phyloP scores from a whole-genome alignment of 2,329 filamentous ascomycete genomes.

The Cadophora sp. region DNA sequence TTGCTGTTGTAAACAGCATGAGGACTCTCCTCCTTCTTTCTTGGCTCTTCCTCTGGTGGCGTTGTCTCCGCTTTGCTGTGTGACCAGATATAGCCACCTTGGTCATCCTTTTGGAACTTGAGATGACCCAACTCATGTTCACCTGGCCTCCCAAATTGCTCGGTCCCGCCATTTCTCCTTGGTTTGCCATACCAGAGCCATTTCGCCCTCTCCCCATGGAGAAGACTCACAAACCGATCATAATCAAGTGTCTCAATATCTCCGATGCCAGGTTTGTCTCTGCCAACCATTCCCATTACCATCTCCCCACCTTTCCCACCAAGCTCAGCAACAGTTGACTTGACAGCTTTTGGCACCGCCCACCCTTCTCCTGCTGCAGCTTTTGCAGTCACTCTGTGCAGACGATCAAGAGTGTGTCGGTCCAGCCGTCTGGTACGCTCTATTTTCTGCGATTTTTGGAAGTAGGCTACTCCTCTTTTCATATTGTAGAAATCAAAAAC shows the following conservation, averaged over 20 bases:
- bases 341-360: slow-evolving; percentile 92
- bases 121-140: slow-evolving; percentile 54
- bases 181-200: slow-evolving; percentile 96
- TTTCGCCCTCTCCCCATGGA: slow-evolving; percentile 83
- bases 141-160: slow-evolving; percentile 51
- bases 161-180: slow-evolving; percentile 63
- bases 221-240: slow-evolving; percentile 79
- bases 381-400: slow-evolving; percentile 87
- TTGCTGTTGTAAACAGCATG: slow-evolving; percentile 52
- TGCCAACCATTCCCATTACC: slow-evolving; percentile 90
- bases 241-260: slow-evolving; percentile 93
- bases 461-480: slow-evolving; percentile 83
- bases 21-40: slow-evolving; percentile 53
- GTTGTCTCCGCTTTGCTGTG: slow-evolving; percentile 58
- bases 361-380: slow-evolving; percentile 88
- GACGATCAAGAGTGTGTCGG: slow-evolving; percentile 78
- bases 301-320: slow-evolving; percentile 94
- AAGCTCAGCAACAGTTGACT: slow-evolving; percentile 92
- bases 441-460: slow-evolving; percentile 89
- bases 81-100: slow-evolving; percentile 53
- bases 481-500: slow-evolving; percentile 85
- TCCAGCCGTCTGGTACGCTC: slow-evolving; percentile 81
- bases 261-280: slow-evolving; percentile 85
- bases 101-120: slow-evolving; percentile 64
- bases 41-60: slow-evolving; percentile 58